Conservation (phyloP, 2,329 filamentous ascomycete species). For the Hypomyces rosellus region DNA sequence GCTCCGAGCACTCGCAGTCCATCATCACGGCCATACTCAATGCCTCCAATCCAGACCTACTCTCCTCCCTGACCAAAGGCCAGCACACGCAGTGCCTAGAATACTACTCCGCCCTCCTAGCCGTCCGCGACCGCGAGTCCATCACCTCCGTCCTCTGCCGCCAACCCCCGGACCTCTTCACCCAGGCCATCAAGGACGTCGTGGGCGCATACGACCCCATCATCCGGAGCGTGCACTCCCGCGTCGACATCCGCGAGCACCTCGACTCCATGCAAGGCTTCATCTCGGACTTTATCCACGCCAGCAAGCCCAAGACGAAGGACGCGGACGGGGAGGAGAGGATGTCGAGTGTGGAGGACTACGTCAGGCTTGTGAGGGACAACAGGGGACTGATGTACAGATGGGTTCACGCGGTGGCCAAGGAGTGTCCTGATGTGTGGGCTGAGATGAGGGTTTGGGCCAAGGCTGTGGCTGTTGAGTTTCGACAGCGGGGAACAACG, state of each 20-base stretch:
- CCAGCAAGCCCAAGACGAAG: constrained; percentile 42
- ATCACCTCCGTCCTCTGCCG: constrained; percentile 62
- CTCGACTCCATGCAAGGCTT: constrained; percentile 62
- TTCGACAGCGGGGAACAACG: constrained; percentile 36
- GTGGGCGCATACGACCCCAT: constrained; percentile 68
- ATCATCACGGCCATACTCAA: constrained; percentile 63
- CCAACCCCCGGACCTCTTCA: constrained; percentile 65
- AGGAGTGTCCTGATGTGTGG: constrained; percentile 60
- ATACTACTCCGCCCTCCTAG: constrained; percentile 65
- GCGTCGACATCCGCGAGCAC: constrained; percentile 64
- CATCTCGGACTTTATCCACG: constrained; percentile 63
- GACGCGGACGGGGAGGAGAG: constrained; percentile 21
- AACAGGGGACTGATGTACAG: constrained; percentile 59
- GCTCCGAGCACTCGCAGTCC: constrained; percentile 45
- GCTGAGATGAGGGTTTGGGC: constrained; percentile 56
- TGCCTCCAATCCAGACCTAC: constrained; percentile 38
- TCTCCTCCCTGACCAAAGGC: constrained; percentile 43
- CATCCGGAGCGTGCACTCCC: constrained; percentile 64
- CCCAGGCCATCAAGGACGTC: constrained; percentile 56
- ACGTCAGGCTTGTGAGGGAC: constrained; percentile 57
- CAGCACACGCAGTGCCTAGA: constrained; percentile 61
- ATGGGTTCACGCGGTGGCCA: constrained; percentile 64
- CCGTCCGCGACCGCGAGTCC: constrained; percentile 66
- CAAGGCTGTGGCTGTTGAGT: constrained; percentile 50
- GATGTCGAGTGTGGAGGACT: constrained; percentile 64